A percentile compares a stretch with the other conserved stretches of the same genome.
phyloP scores from a whole-genome alignment of 257 asterid genomes.

The Solanum clarkiae region DNA sequence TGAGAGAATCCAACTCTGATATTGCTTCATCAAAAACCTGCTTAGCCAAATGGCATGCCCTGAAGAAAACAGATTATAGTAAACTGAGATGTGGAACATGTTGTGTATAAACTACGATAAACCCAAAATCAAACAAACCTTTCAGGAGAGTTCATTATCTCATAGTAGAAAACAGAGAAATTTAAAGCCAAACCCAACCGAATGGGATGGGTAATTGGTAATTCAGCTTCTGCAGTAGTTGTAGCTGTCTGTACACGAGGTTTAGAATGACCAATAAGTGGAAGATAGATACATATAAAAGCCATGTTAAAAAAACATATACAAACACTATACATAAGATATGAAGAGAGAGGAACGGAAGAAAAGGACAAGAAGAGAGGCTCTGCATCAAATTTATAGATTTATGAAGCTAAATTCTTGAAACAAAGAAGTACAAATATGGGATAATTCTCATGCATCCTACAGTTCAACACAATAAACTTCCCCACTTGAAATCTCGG shows the following conservation, averaged over 20 bases:
- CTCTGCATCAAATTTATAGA: background rate
- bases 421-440: no score
- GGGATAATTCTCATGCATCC: background rate
- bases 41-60: conserved; percentile 5
- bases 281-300: background rate
- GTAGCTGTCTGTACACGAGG: conserved; percentile 51
- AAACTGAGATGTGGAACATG: background rate
- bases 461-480: background rate
- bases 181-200: conserved; percentile 92
- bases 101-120: background rate
- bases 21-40: conserved; percentile 9
- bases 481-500: background rate
- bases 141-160: conserved; percentile 81
- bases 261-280: background rate
- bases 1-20: conserved; percentile 2
- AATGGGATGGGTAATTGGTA: conserved; percentile 84
- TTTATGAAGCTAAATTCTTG: background rate
- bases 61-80: background rate
- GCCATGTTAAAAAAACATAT: background rate
- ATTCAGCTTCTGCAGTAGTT: conserved; percentile 58
- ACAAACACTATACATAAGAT: background rate
- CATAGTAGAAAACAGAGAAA: conserved; percentile 87
- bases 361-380: background rate
- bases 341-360: background rate
- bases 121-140: conserved; percentile 28